phyloP scores from a whole-genome alignment of 352 stramenopile species.

The Globisporangium echinulatum region DNA sequence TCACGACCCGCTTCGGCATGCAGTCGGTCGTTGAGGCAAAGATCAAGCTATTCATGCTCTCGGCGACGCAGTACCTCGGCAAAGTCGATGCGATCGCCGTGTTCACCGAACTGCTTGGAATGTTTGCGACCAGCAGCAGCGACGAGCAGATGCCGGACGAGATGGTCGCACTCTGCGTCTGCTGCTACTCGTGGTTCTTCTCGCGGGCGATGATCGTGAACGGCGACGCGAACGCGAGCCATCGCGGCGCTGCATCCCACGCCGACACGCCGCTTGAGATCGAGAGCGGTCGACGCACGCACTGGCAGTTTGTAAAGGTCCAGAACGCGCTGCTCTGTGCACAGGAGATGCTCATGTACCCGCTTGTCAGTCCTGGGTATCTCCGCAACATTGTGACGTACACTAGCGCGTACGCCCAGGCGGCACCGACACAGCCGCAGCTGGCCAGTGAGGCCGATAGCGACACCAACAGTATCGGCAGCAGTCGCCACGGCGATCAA shows the following conservation, averaged over 20 bases:
- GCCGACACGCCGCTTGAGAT: conserved; percentile 2
- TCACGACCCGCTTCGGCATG: conserved; percentile 45
- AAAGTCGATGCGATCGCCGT: conserved; percentile 54
- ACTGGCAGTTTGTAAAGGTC: conserved; percentile 62
- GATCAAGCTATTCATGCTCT: conserved; percentile 57
- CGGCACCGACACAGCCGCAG: conserved; percentile 2
- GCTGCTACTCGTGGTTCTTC: conserved; percentile 53
- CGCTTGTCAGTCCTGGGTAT: conserved; percentile 55
- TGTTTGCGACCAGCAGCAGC: conserved; percentile 21
- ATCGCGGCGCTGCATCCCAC: not conserved
- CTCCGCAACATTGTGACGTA: conserved; percentile 49
- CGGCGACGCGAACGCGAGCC: conserved; percentile 18
- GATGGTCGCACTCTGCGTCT: conserved; percentile 51
- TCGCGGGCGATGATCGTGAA: conserved; percentile 54
- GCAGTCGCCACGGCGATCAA: not conserved
- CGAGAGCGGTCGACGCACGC: conserved; percentile 17
- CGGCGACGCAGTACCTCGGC: conserved; percentile 42
- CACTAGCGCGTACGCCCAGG: conserved; percentile 48
- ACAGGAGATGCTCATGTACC: conserved; percentile 67
- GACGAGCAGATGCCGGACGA: conserved; percentile 30
- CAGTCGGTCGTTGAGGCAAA: conserved; percentile 46
- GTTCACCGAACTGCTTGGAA: conserved; percentile 56
- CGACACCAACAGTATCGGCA: not conserved
- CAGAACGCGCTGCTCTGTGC: conserved; percentile 49
- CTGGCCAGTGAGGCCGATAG: not conserved